These are phyloP conservation scores for Claviceps sp. DNA, from an alignment of 2,329 filamentous ascomycete species.

Conservation along the genomic window DNA sequence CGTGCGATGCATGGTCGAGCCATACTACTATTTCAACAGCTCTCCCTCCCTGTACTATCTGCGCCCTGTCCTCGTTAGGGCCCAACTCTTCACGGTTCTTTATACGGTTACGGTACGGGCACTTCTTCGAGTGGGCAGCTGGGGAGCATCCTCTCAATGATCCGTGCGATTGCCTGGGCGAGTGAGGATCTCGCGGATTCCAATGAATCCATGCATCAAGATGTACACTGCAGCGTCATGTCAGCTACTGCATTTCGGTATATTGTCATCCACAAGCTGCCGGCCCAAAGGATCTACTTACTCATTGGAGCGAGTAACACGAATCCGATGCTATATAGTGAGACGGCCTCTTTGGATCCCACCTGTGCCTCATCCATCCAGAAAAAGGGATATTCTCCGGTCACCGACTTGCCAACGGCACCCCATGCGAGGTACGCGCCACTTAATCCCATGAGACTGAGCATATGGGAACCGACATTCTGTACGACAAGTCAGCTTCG, in stretches of 20 bases:
- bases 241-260: conserved; percentile 6
- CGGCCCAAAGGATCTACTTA: conserved; percentile 19
- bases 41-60: not conserved
- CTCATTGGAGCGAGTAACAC: conserved; percentile 29
- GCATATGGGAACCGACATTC: conserved; percentile 31
- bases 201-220: conserved; percentile 34
- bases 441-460: conserved; percentile 26
- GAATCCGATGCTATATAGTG: conserved; percentile 31
- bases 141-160: not conserved
- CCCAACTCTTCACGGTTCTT: not conserved
- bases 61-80: not conserved
- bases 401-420: conserved; percentile 30
- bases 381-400: conserved; percentile 34
- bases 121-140: not conserved
- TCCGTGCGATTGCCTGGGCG: conserved; percentile 11
- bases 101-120: not conserved
- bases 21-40: not conserved
- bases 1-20: not conserved
- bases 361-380: conserved; percentile 34
- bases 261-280: not conserved
- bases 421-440: conserved; percentile 37
- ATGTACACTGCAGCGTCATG: conserved; percentile 26
- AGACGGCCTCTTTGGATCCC: conserved; percentile 29
- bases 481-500: conserved; percentile 14
- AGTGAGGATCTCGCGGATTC: conserved; percentile 30